Evolutionary conservation across 2,329 filamentous ascomycete genomes (phyloP), one percentile per base, ranked within the genome.

Genomic region (Aschersonia sp.): DNA sequence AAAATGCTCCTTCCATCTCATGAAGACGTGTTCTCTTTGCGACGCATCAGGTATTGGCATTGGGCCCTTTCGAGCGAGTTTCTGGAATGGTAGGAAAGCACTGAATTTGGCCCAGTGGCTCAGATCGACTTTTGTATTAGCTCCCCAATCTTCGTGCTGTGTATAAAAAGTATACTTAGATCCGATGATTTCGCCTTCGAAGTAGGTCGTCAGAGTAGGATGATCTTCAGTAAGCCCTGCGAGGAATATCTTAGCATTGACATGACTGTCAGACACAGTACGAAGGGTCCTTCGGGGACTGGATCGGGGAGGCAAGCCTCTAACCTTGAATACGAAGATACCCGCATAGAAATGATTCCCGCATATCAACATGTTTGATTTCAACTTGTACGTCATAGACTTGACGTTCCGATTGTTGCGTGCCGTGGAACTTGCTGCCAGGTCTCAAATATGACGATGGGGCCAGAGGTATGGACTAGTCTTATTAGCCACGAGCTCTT

Each of bases 1-100:
- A 58, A 98, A 98, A 58, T 94, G 88, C 61, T 98, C 92, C 66
- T 98, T 98, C 92, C 92, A 98, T 51, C 92, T 81, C 92, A 98
- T 98, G 60, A 95, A 98, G 32, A 98, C 82, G 62, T 94, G 82
- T 56, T 95, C 89, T 53, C 81, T 75, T 60, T 94, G 84, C 44
- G 79, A 77, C 55, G 83, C 78, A 56, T 94, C 83, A 69, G 81
- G 69, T 69, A 80, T 71, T 70, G 60, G 55, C 31, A 72, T 64
- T 29, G 78, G 63, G 12, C 77, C 76, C 55, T 74, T 79, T 43
- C 70, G 70, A 35, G 73, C 74, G 49, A 72, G 69, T 57, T 77
- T 79, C 43, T 69, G 65, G 49, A 90, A 80, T 2, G 86, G 87
- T 47, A 83, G 78, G 72, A 94, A 97, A 7, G 88, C 84, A 2